A percentile compares a stretch with the other conserved stretches of the same genome.
These are phyloP conservation scores for Saturnispora hagleri DNA, from an alignment of 805 yeast species.

Conservation along the genomic window DNA sequence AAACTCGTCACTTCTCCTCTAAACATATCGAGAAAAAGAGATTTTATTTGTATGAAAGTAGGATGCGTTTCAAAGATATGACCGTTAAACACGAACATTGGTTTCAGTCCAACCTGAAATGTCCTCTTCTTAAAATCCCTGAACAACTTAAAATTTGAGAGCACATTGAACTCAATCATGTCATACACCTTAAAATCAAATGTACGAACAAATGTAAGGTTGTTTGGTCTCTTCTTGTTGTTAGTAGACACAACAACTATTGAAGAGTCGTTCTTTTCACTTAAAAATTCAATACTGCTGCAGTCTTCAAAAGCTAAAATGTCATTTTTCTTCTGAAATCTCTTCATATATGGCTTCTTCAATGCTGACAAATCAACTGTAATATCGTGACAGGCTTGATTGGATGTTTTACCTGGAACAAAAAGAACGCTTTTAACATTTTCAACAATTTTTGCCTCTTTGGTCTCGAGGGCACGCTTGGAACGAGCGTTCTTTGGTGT, in stretches of 20 bases:
- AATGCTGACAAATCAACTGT: conserved; percentile 82
- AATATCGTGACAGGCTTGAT: conserved; percentile 74
- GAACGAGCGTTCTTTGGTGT: conserved; percentile 94
- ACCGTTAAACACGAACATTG: conserved; percentile 91
- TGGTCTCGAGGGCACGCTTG: conserved; percentile 85
- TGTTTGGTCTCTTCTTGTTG: conserved; percentile 90
- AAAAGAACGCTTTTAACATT: conserved; percentile 85
- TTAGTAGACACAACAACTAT: conserved; percentile 68
- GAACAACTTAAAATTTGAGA: conserved; percentile 60
- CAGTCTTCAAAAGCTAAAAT: conserved; percentile 91
- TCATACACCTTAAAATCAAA: conserved; percentile 87
- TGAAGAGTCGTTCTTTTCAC: conserved; percentile 91
- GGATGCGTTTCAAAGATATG: conserved; percentile 87
- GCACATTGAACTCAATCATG: conserved; percentile 81
- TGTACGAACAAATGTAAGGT: conserved; percentile 78
- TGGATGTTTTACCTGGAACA: conserved; percentile 80
- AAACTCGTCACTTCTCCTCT: conserved; percentile 72
- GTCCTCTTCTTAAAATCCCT: conserved; percentile 74
- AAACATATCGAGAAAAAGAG: conserved; percentile 84
- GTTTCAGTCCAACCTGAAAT: conserved; percentile 83
- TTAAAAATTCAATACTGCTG: conserved; percentile 74
- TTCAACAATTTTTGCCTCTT: conserved; percentile 81
- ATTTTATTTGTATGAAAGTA: conserved; percentile 73
- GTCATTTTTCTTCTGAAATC: conserved; percentile 83
- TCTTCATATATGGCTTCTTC: conserved; percentile 83